Evolutionary conservation across 2,329 filamentous ascomycete species (phyloP).

Genomic region (Phoma sp.): DNA sequence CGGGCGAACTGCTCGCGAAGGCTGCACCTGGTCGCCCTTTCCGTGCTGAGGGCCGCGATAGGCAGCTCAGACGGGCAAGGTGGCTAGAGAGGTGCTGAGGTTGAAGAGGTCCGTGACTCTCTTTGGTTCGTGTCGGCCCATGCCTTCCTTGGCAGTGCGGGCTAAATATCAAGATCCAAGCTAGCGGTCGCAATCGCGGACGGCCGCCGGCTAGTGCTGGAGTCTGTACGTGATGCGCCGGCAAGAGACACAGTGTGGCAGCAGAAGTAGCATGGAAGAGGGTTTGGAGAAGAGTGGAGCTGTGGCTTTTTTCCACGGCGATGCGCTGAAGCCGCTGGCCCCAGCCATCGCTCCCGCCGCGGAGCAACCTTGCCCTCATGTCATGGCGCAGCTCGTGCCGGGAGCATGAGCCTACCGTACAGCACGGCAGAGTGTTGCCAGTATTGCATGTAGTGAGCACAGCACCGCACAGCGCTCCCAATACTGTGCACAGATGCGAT

Average conservation of each 20-base stretch:
- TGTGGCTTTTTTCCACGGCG: slow-evolving; percentile 13
- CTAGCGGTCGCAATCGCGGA: slow-evolving; percentile 35
- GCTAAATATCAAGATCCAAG: slow-evolving; percentile 30
- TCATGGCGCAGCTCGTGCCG: slow-evolving; percentile 21
- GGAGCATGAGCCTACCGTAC: neutral
- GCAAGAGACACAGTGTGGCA: slow-evolving; percentile 4
- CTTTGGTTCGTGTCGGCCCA: slow-evolving; percentile 22
- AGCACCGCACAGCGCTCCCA: too few species aligned
- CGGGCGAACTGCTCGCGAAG: slow-evolving; percentile 9
- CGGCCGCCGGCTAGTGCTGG: slow-evolving; percentile 34
- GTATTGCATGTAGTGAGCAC: too few species aligned
- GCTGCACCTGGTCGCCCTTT: slow-evolving; percentile 25
- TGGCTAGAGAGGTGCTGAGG: slow-evolving; percentile 16
- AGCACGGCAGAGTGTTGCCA: too few species aligned
- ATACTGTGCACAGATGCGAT: too few species aligned
- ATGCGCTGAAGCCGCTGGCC: slow-evolving; percentile 12
- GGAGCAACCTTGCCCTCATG: neutral
- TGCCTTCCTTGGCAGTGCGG: slow-evolving; percentile 18
- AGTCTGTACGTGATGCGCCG: slow-evolving; percentile 9
- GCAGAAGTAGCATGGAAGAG: slow-evolving; percentile 8
- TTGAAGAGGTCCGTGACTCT: slow-evolving; percentile 18
- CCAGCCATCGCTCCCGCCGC: slow-evolving; percentile 10
- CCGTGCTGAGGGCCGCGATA: slow-evolving; percentile 26
- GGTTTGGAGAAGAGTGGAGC: slow-evolving; percentile 6
- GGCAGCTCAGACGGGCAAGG: slow-evolving; percentile 25